Evolutionary conservation across 345 rosid genomes (phyloP), one percentile per base, ranked within the genome.

Genomic region (Barbarea vulgaris): DNA sequence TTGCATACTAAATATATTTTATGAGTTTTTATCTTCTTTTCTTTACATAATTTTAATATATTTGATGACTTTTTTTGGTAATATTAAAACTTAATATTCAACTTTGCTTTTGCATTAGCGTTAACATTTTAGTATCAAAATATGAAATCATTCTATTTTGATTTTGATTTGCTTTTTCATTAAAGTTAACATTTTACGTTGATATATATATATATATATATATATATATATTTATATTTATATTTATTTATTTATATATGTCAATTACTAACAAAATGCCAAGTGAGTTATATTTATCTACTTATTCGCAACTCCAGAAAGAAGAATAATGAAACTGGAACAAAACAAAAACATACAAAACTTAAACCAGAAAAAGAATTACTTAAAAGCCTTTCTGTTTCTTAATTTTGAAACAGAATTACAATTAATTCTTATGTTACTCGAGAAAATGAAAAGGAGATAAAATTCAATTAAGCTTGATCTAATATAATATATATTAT

Each of bases 61-160:
- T 37, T 22, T 25, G 57, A 58, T n/a, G 67, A 31, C 24, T 22
- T 41, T 8, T 60, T 48, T 50, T 60, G 18, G 76, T 9, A 60
- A 61, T n/a, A n/a, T n/a, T n/a, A n/a, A 7, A 72, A 50, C 39
- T 60, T 48, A 22, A 36, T 34, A 24, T 22, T 31, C 33, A 13
- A 0, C 30, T 56, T 69, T 28, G 41, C 39, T 55, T 30, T 13
- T 30, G 10, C 17, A 41, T 13, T 25, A 18, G 42, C 9, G 39
- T 21, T 55, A 61, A 21, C 65, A 28, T 19, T 44, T 18, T 56
- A n/a, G 52, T n/a, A n/a, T 25, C 28, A 25, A 25, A 25, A 25
- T 25, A 25, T 25, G 28, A 25, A 4, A 25, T 25, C 28, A 25
- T 25, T 25, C 2, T 25, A 25, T 2, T 25, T 25, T 3, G 2